Percentiles rank a stretch among this genome's conserved stretches.
These are phyloP conservation scores for Fusarium bulbicola DNA, from an alignment of 2,329 filamentous ascomycete species.

Conservation along the genomic window DNA sequence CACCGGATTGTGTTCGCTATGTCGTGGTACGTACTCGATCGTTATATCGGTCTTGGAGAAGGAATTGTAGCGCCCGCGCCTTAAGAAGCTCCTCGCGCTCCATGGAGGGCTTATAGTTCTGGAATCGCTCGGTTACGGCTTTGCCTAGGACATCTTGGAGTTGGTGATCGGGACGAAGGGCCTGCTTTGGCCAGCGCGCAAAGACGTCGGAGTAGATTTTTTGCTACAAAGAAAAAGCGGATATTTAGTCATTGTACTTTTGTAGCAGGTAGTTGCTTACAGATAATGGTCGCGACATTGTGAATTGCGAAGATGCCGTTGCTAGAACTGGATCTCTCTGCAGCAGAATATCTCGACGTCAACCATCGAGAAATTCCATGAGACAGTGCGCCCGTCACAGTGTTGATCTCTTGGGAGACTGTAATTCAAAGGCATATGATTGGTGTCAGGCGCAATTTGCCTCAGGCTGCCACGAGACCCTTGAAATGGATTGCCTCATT, in stretches of 20 bases:
- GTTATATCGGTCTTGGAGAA: constrained; percentile 68
- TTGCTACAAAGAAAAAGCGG: constrained; percentile 35
- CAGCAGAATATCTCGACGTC: constrained; percentile 36
- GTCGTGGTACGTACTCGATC: constrained; percentile 56
- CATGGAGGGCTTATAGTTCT: constrained; percentile 44
- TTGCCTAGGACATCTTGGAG: constrained; percentile 64
- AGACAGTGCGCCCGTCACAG: constrained; percentile 27
- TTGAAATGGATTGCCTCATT: constrained; percentile 28
- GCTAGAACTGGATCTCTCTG: constrained; percentile 1
- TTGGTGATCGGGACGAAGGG: constrained; percentile 69
- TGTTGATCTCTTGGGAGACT: background rate
- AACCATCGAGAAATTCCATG: constrained; percentile 41
- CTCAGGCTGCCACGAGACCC: constrained; percentile 34
- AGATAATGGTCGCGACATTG: constrained; percentile 48
- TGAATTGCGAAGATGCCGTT: constrained; percentile 29
- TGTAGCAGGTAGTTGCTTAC: constrained; percentile 29
- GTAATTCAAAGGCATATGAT: constrained; percentile 21
- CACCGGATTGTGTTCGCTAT: background rate
- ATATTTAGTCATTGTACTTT: background rate
- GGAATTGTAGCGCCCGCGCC: constrained; percentile 66
- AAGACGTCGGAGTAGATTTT: constrained; percentile 51
- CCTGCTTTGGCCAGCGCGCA: constrained; percentile 70
- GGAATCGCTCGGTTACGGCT: constrained; percentile 49
- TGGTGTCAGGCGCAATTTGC: constrained; percentile 25
- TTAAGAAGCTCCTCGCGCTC: constrained; percentile 64